phyloP scores from a whole-genome alignment of 768 basidiomycete genomes.

The Mycena leptocephala region DNA sequence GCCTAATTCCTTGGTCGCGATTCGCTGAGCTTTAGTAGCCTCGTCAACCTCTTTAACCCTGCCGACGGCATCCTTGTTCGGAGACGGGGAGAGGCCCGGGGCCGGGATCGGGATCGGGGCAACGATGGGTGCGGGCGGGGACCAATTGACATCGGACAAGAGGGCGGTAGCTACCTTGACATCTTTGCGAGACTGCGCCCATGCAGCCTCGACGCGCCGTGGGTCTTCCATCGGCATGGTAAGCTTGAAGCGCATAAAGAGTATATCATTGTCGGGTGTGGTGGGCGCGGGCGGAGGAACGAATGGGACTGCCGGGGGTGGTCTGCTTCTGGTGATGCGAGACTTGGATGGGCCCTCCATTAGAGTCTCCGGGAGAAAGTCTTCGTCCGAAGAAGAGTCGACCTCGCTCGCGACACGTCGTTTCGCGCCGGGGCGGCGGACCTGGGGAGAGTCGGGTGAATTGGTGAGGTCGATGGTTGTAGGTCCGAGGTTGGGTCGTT shows the following conservation, averaged over 20 bases:
- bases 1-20: constrained; percentile 80
- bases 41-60: constrained; percentile 83
- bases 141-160: constrained; percentile 73
- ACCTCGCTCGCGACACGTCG: constrained; percentile 57
- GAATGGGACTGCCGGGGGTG: constrained; percentile 37
- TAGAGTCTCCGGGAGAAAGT: constrained; percentile 70
- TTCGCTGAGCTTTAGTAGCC: constrained; percentile 77
- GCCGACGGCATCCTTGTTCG: constrained; percentile 61
- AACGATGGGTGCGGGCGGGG: constrained; percentile 49
- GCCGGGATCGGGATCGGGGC: constrained; percentile 24
- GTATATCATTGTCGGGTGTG: constrained; percentile 48
- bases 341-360: constrained; percentile 62
- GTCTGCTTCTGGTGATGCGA: constrained; percentile 71
- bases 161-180: constrained; percentile 73
- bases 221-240: constrained; percentile 70
- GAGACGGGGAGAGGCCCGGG: not conserved
- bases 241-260: constrained; percentile 74
- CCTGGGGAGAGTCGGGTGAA: constrained; percentile 73
- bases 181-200: constrained; percentile 75
- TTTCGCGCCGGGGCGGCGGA: constrained; percentile 68
- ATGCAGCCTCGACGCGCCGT: constrained; percentile 73
- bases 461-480: constrained; percentile 57
- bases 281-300: constrained; percentile 44
- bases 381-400: constrained; percentile 78
- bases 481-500: constrained; percentile 75